Base-by-base conservation (phyloP, 306 rosid species). In the Parietaria judaica region DNA sequence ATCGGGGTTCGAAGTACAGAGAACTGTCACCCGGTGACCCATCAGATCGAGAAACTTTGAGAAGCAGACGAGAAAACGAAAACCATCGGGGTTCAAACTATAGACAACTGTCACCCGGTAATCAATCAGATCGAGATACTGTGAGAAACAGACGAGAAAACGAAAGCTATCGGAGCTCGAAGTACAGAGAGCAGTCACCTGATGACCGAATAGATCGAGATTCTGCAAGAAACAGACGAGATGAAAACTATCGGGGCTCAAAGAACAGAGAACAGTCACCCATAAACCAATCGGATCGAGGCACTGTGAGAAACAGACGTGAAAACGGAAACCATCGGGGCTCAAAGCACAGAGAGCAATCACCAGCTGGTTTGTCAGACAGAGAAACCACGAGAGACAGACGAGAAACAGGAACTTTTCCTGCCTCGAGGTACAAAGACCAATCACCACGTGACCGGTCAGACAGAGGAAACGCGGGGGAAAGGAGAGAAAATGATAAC, bases 391-490 rank as follows among this genome's bases (percentile, higher is more conserved):
- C 50, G 50, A 46, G 50, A 46, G 50, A 46, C 50, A 46, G 50
- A 46, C 50, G 50, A 46, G 50, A 46, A 13, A 46, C 8, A 46
- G 50, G 13, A 46, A 46, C 50, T 46, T 46, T 13, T 46, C 50
- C 11, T 7, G 13, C 11, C 50, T 46, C 50, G 13, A 46, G 13
- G 13, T 13, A 76, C 72, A 72, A 59, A 54, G 84, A 76, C 45
- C 63, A 55, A 53, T 73, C 84, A 14, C 74, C 80, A 47, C 54
- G 35, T 54, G 80, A 52, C 36, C 70, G 35, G 43, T 74, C 67
- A 52, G 78, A 78, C 65, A 23, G 31, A 23, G 31, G 31, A 23
- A 23, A 23, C 31, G 80, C 14, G 49, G 66, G 15, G 54, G 55
- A 61, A 8, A 57, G 6, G 31, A 77, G 51, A 14, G 66, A 52